These are phyloP conservation scores for Mucor lusitanicus DNA, from an alignment of 371 early-diverging fungal genomes.

Conservation along the genomic window DNA sequence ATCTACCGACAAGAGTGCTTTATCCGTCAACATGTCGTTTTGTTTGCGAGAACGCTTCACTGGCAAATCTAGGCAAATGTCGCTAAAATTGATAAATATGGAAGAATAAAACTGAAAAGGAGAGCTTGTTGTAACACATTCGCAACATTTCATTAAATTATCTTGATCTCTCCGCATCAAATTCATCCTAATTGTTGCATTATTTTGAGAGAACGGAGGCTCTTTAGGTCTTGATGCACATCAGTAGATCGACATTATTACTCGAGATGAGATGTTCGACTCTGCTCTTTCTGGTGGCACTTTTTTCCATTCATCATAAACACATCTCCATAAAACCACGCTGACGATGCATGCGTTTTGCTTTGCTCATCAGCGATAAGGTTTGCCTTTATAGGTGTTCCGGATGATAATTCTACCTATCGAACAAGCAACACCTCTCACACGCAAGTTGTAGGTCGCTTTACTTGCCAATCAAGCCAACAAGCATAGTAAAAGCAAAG, in stretches of 20 bases:
- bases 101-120: neutral
- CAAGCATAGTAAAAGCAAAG: too few species aligned
- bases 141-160: neutral
- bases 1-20: neutral
- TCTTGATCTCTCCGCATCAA: slow-evolving; percentile 3
- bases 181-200: neutral
- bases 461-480: neutral
- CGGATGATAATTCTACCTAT: slow-evolving; percentile 19
- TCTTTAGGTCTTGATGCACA: neutral
- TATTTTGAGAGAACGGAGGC: neutral
- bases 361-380: neutral
- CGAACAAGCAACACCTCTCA: neutral
- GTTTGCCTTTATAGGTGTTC: neutral
- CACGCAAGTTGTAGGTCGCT: neutral
- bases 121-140: neutral
- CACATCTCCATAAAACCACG: neutral
- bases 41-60: neutral
- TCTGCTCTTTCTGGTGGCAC: neutral
- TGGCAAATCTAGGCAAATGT: neutral
- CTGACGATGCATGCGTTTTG: neutral
- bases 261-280: neutral
- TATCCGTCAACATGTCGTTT: neutral
- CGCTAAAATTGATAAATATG: neutral
- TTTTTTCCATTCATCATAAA: neutral
- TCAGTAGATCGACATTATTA: neutral